Percentiles rank a stretch among this genome's conserved stretches.
phyloP scores from a whole-genome alignment of 129 eudicot genomes.

The Gnaphalium uliginosum region DNA sequence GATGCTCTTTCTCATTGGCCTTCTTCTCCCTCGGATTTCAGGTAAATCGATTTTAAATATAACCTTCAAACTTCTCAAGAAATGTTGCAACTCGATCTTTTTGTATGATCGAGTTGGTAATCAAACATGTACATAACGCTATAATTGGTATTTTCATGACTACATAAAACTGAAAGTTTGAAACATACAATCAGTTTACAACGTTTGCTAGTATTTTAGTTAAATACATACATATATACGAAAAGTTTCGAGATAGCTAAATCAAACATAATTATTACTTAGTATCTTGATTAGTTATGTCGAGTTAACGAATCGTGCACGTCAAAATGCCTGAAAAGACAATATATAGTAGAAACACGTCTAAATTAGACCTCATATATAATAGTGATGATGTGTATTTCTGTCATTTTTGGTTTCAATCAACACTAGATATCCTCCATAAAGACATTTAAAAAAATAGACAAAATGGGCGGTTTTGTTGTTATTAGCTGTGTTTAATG shows the following conservation, averaged over 20 bases:
- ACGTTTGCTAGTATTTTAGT: too few relatives aligned
- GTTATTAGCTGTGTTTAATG: slow-evolving; percentile 24
- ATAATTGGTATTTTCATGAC: too few relatives aligned
- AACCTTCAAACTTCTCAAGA: background rate
- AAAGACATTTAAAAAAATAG: too few relatives aligned
- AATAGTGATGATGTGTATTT: too few relatives aligned
- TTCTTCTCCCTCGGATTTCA: slow-evolving; percentile 59
- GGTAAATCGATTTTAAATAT: slow-evolving; percentile 36
- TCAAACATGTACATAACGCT: too few relatives aligned
- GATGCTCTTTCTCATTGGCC: slow-evolving; percentile 73
- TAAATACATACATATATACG: too few relatives aligned
- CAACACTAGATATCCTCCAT: too few relatives aligned
- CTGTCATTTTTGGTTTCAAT: background rate
- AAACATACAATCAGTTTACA: too few relatives aligned
- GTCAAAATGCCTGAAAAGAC: background rate
- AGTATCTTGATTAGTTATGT: background rate
- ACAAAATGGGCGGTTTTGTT: background rate
- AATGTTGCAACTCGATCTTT: too few relatives aligned
- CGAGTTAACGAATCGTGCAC: background rate
- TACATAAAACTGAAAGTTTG: too few relatives aligned
- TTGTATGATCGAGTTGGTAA: too few relatives aligned
- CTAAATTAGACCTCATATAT: background rate
- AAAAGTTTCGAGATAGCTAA: background rate
- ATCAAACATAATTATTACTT: background rate
- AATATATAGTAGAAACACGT: too few relatives aligned